Percentiles rank a stretch among this genome's conserved stretches.
These are phyloP conservation scores for Calonectria leucothoes DNA, from an alignment of 2,329 filamentous ascomycete genomes.

Conservation along the genomic window DNA sequence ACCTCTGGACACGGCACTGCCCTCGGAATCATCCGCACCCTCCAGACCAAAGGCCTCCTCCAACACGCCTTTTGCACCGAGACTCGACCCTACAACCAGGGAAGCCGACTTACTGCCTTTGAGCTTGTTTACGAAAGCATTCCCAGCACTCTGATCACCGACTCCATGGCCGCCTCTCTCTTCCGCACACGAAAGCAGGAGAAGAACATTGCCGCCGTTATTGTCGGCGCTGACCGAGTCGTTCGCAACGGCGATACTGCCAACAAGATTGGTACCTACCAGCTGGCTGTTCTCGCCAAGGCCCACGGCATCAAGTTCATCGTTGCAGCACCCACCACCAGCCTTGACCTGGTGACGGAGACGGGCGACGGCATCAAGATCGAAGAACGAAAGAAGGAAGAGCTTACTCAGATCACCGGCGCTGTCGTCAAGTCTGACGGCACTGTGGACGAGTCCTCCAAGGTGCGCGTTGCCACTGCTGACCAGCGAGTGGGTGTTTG, in stretches of 20 bases:
- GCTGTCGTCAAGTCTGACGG: slow-evolving; percentile 75
- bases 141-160: slow-evolving; percentile 90
- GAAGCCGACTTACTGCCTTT: slow-evolving; percentile 92
- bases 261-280: slow-evolving; percentile 98
- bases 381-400: slow-evolving; percentile 83
- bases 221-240: slow-evolving; percentile 95
- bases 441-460: slow-evolving; percentile 69
- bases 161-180: slow-evolving; percentile 95
- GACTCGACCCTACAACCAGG: slow-evolving; percentile 97
- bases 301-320: slow-evolving; percentile 94
- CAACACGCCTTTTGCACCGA: slow-evolving; percentile 95
- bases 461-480: slow-evolving; percentile 83
- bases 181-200: slow-evolving; percentile 72
- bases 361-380: slow-evolving; percentile 87
- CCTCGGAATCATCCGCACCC: slow-evolving; percentile 89
- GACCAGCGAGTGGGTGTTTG: slow-evolving; percentile 84
- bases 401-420: slow-evolving; percentile 87
- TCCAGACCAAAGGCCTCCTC: slow-evolving; percentile 74
- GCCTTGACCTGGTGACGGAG: slow-evolving; percentile 85
- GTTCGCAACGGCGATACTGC: slow-evolving; percentile 97
- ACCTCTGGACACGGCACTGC: slow-evolving; percentile 98
- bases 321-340: slow-evolving; percentile 93
- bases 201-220: slow-evolving; percentile 83
- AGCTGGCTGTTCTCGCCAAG: slow-evolving; percentile 88
- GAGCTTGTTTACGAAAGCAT: slow-evolving; percentile 96